Percentiles rank a stretch among this genome's conserved stretches.
phyloP scores from a whole-genome alignment of 2,329 filamentous ascomycete species.

The Teratosphaeria pseudoeucalypti region DNA sequence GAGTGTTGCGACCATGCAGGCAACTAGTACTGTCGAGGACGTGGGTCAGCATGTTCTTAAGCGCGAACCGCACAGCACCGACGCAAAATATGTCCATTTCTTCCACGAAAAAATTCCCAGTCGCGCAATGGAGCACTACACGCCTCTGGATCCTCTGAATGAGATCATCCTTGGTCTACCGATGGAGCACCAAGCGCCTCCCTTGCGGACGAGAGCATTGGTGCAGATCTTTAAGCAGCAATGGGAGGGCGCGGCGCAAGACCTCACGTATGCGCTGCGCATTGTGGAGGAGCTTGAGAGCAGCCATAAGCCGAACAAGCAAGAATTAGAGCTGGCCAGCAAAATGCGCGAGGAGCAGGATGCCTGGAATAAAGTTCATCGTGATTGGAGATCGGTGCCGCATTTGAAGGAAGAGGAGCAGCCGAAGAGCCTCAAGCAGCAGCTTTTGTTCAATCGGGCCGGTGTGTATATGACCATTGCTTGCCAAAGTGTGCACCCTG shows the following conservation, averaged over 20 bases:
- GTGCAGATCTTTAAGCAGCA: slow-evolving; percentile 69
- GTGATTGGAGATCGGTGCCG: slow-evolving; percentile 40
- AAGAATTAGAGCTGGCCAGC: slow-evolving; percentile 44
- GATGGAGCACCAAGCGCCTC: slow-evolving; percentile 54
- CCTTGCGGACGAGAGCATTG: slow-evolving; percentile 61
- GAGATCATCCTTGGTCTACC: slow-evolving; percentile 57
- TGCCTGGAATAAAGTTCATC: slow-evolving; percentile 28
- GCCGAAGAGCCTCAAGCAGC: slow-evolving; percentile 62
- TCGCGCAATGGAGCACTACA: slow-evolving; percentile 60
- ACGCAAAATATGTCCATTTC: slow-evolving; percentile 83
- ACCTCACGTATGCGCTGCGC: slow-evolving; percentile 59
- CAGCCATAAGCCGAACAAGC: slow-evolving; percentile 37
- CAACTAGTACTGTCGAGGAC: slow-evolving; percentile 64
- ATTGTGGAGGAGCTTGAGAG: slow-evolving; percentile 34
- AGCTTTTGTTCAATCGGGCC: slow-evolving; percentile 67
- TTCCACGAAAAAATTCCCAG: slow-evolving; percentile 85
- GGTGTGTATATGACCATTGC: slow-evolving; percentile 63
- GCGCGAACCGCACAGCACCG: slow-evolving; percentile 53
- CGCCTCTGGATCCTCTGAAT: slow-evolving; percentile 54
- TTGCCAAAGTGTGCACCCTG: slow-evolving; percentile 51
- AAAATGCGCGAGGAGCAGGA: slow-evolving; percentile 29
- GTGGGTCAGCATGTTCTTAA: slow-evolving; percentile 64
- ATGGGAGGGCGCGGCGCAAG: slow-evolving; percentile 56
- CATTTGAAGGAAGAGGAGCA: slow-evolving; percentile 54
- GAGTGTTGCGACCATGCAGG: slow-evolving; percentile 76